Conservation (phyloP, 164 flowering plant genomes). For the Berberis vulgaris region DNA sequence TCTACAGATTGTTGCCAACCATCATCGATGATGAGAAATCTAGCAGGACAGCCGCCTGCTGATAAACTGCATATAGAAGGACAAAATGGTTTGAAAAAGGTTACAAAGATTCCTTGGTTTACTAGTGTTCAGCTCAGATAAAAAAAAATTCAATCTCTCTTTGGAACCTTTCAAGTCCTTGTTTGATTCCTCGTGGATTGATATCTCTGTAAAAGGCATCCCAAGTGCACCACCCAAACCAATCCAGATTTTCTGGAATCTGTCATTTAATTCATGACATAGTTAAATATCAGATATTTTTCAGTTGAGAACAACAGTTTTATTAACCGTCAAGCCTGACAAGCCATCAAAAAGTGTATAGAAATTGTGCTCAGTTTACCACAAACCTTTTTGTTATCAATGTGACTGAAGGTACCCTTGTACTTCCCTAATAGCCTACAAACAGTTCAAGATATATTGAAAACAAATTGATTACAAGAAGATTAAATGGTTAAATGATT, state of each 20-base stretch:
- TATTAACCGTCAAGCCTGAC: neutral
- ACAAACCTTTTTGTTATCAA: constrained; percentile 51
- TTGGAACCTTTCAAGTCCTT: constrained; percentile 59
- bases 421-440: constrained; percentile 49
- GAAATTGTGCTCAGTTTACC: neutral
- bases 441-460: neutral
- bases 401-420: constrained; percentile 48
- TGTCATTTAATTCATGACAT: constrained; percentile 15
- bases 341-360: neutral
- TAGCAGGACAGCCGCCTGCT: no score
- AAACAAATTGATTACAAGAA: no score
- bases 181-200: constrained; percentile 45
- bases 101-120: no score
- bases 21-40: no score
- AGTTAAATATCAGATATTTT: neutral
- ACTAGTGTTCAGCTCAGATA: no score
- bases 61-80: no score
- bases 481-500: no score
- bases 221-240: constrained; percentile 94
- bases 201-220: constrained; percentile 70
- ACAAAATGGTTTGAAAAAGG: no score
- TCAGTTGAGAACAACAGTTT: neutral
- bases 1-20: no score
- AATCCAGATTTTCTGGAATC: constrained; percentile 57
- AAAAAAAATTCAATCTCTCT: no score